Evolutionary conservation across 192 early-diverging fungal species (phyloP).

Genomic region (Linnemannia hyalina): DNA sequence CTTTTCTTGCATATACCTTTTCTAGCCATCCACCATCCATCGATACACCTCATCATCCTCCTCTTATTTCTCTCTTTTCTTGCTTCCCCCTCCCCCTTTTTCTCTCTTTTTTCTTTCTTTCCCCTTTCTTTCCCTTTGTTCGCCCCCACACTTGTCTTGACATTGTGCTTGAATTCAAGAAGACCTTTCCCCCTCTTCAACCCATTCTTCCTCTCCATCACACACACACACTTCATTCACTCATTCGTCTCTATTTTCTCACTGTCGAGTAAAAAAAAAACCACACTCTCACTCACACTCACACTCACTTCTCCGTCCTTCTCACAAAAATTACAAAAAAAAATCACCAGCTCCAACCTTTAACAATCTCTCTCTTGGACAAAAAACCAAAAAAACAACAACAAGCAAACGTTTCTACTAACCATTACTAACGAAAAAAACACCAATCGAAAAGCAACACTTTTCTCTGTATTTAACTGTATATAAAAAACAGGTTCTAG

Average conservation of each 20-base stretch:
- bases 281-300: background rate
- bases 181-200: constrained; percentile 13
- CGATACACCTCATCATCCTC: background rate
- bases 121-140: constrained; percentile 17
- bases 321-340: background rate
- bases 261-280: background rate
- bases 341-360: background rate
- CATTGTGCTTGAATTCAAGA: constrained; percentile 49
- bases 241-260: background rate
- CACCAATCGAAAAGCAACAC: background rate
- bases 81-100: background rate
- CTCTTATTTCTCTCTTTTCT: background rate
- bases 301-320: background rate
- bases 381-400: constrained; percentile 30
- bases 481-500: constrained; percentile 16
- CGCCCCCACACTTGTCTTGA: constrained; percentile 46
- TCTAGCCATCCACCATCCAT: background rate
- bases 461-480: constrained; percentile 13
- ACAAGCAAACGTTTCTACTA: constrained; percentile 28
- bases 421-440: constrained; percentile 29
- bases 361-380: background rate
- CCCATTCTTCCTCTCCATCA: constrained; percentile 4
- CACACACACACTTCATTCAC: background rate
- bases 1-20: background rate
- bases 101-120: background rate